Base-by-base conservation (phyloP, 108 stramenopile genomes). In the Heterococcus sp. region DNA sequence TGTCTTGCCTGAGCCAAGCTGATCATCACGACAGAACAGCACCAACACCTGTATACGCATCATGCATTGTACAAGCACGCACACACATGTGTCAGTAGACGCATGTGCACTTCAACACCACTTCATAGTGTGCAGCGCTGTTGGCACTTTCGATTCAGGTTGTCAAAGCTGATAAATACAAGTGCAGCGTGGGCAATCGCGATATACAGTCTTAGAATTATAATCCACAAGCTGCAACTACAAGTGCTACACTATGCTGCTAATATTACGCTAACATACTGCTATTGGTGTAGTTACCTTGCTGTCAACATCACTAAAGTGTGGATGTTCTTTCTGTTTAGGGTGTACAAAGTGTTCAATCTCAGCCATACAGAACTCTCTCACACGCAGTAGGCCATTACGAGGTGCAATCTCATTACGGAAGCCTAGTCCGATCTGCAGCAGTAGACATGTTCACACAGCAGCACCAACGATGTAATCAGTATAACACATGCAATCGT, bases 271-370 rank as follows among this genome's bases (percentile, higher is more conserved):
- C n/a, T n/a, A n/a, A n/a, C n/a, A n/a, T n/a, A n/a, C n/a, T n/a
- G n/a, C n/a, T n/a, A n/a, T n/a, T n/a, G n/a, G n/a, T n/a, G n/a
- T n/a, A n/a, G n/a, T n/a, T 58, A 58, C 46, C 86, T 95, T 94
- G 77, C 88, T 85, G 0, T 91, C 89, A n/a, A 99, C 92, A 30
- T 86, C 69, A 28, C 90, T 46, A 78, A 99, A 98, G 69, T 90
- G 95, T 69, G 95, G 94, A 84, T 99, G 97, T 38, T 89, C 86
- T 91, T 99, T 99, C 81, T 98, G 93, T 40, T 92, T 90, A 1
- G 99, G 99, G 78, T 99, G 92, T 69, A 98, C 95, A 88, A 99
- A 99, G 84, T 99, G 99, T 83, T 99, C 99, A 74, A 99, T 99
- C 87, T 99, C 82, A 27, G 81, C 80, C 80, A 82, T 82, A 73